A percentile compares a stretch with the other conserved stretches of the same genome.
phyloP scores from a whole-genome alignment of 495 filamentous ascomycete species.

The Talaromyces trachyspermus region DNA sequence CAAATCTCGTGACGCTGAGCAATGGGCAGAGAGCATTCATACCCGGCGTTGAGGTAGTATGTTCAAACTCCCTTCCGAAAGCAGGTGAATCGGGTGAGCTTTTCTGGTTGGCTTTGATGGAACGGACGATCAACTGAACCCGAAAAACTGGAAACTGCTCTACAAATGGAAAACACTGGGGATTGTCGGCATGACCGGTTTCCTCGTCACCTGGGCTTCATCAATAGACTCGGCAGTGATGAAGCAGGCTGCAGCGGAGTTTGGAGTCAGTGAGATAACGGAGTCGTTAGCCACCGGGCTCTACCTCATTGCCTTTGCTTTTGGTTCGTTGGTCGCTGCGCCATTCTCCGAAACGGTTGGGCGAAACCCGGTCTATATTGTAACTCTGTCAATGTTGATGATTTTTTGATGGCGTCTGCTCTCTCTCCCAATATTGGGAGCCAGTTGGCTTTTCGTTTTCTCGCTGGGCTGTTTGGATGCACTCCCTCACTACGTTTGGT shows the following conservation, averaged over 20 bases:
- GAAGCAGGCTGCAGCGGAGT: neutral
- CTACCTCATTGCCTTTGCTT: constrained; percentile 53
- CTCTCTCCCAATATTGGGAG: constrained; percentile 37
- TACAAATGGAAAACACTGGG: neutral
- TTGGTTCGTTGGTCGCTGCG: constrained; percentile 39
- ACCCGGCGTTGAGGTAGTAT: no score
- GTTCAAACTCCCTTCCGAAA: no score
- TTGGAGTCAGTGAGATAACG: neutral
- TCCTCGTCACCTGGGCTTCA: neutral
- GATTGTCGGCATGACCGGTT: neutral
- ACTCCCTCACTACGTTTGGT: constrained; percentile 40
- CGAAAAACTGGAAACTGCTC: neutral
- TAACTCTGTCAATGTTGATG: constrained; percentile 33
- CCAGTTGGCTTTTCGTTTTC: constrained; percentile 36
- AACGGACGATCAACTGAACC: no score
- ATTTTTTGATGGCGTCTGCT: constrained; percentile 40
- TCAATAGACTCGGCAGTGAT: constrained; percentile 2
- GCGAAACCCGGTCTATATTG: constrained; percentile 48
- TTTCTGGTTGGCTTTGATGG: no score
- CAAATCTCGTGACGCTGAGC: no score
- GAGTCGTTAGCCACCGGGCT: constrained; percentile 31
- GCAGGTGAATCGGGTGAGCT: no score
- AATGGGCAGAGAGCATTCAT: no score
- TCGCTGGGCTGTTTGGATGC: constrained; percentile 37
- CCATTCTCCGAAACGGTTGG: constrained; percentile 50